Conservation (phyloP, 2,329 filamentous ascomycete genomes). For the Tolypocladium capitatum region DNA sequence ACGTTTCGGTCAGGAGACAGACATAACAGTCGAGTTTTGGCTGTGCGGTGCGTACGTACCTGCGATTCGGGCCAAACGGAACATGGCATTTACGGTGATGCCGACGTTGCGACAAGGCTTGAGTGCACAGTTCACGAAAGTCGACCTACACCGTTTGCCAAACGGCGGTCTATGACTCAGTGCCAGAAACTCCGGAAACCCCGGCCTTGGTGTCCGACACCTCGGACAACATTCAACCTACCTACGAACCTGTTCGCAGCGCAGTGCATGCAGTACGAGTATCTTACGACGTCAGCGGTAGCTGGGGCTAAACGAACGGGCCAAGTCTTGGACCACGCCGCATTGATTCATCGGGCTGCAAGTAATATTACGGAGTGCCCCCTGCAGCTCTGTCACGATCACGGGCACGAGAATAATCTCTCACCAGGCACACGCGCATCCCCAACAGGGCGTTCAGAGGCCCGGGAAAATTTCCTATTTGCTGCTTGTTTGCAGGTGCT, state of each 20-base stretch:
- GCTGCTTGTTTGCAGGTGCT: slow-evolving; percentile 2
- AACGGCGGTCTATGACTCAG: neutral
- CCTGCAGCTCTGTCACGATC: slow-evolving; percentile 1
- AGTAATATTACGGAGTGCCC: neutral
- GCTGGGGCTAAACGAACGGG: neutral
- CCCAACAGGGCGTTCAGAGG: slow-evolving; percentile 10
- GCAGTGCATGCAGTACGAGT: neutral
- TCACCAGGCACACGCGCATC: slow-evolving; percentile 13
- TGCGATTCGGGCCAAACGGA: neutral
- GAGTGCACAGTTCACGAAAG: neutral
- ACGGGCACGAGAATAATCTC: slow-evolving; percentile 16
- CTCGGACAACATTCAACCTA: neutral
- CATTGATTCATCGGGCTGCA: no score
- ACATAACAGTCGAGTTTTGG: neutral
- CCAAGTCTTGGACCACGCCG: neutral
- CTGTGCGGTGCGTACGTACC: neutral
- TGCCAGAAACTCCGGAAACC: neutral
- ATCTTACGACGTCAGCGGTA: neutral
- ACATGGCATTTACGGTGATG: neutral
- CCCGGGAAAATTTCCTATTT: slow-evolving; percentile 17
- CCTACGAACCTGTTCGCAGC: neutral
- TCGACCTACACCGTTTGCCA: neutral
- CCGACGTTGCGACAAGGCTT: neutral
- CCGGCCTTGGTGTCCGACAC: no score
- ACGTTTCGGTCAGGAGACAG: neutral